Evolutionary conservation across 2,329 filamentous ascomycete species (phyloP).

Genomic region (Huntiella moniliformis): DNA sequence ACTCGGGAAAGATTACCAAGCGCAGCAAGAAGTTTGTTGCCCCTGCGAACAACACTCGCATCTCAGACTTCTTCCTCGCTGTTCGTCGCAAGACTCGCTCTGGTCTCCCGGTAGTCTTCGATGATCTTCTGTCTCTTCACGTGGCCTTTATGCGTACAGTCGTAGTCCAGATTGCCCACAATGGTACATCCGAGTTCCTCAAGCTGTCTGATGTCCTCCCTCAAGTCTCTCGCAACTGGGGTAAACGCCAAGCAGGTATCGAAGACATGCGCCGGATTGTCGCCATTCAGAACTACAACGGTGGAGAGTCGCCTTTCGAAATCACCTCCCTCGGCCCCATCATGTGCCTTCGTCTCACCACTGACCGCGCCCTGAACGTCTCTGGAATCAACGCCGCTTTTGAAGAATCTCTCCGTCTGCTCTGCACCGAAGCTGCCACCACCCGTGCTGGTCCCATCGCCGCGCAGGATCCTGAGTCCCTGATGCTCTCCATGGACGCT

Average conservation of each 20-base stretch:
- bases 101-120: conserved; percentile 31
- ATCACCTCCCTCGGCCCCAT: conserved; percentile 33
- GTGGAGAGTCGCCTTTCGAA: conserved; percentile 21
- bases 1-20: conserved; percentile 8
- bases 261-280: conserved; percentile 49
- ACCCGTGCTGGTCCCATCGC: conserved; percentile 11
- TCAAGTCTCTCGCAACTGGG: conserved; percentile 49
- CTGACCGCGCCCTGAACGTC: conserved; percentile 26
- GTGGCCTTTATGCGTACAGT: conserved; percentile 49
- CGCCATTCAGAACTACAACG: conserved; percentile 31
- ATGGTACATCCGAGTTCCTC: conserved; percentile 41
- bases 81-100: conserved; percentile 14
- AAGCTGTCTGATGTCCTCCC: conserved; percentile 43
- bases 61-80: conserved; percentile 23
- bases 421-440: conserved; percentile 23
- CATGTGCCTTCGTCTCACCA: conserved; percentile 28
- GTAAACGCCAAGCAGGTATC: conserved; percentile 45
- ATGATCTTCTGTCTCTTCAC: conserved; percentile 45
- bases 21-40: conserved; percentile 12
- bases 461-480: conserved; percentile 1
- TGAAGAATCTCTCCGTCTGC: conserved; percentile 27
- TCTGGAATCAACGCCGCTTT: conserved; percentile 36
- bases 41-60: conserved; percentile 12
- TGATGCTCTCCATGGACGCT: conserved; percentile 30
- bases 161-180: conserved; percentile 50